phyloP scores from a whole-genome alignment of 805 yeast genomes.

The Candida fluviatilis region DNA sequence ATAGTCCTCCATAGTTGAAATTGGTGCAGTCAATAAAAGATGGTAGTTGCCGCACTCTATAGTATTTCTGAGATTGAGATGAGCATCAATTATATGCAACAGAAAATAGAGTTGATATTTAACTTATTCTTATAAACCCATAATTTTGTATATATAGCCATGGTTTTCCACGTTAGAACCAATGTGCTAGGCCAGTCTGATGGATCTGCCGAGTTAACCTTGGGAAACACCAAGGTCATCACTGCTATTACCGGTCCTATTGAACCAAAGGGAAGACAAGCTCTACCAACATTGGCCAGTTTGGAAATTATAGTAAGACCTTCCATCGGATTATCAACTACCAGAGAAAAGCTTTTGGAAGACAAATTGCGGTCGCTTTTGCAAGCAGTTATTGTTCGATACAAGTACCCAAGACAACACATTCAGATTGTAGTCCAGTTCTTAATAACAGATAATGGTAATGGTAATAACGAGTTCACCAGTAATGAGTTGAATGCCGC shows the following conservation, averaged over 20 bases:
- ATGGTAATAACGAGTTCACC: slow-evolving; percentile 21
- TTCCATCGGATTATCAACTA: slow-evolving; percentile 64
- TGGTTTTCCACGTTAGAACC: slow-evolving; percentile 18
- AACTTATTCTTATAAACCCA: too few relatives aligned
- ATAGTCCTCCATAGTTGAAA: slow-evolving; percentile 23
- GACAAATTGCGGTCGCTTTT: slow-evolving; percentile 63
- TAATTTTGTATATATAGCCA: background rate
- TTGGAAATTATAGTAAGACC: slow-evolving; percentile 80
- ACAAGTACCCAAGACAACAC: slow-evolving; percentile 71
- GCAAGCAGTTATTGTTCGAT: slow-evolving; percentile 54
- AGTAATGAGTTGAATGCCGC: slow-evolving; percentile 60
- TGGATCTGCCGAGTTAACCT: slow-evolving; percentile 66
- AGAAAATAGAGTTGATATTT: too few relatives aligned
- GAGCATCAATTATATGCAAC: too few relatives aligned
- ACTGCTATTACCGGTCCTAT: slow-evolving; percentile 89
- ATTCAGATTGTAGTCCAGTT: slow-evolving; percentile 42
- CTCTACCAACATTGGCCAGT: slow-evolving; percentile 72
- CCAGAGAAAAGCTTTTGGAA: slow-evolving; percentile 75
- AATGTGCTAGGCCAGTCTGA: slow-evolving; percentile 58
- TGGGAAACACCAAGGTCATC: slow-evolving; percentile 54
- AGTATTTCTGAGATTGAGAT: too few relatives aligned
- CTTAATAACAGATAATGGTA: slow-evolving; percentile 22
- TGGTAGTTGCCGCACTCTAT: too few relatives aligned
- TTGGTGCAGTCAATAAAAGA: background rate
- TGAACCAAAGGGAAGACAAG: slow-evolving; percentile 79